A percentile compares a stretch with the other conserved stretches of the same genome.
These are phyloP conservation scores for Rhizophora mangle DNA, from an alignment of 345 rosid genomes.

Conservation along the genomic window DNA sequence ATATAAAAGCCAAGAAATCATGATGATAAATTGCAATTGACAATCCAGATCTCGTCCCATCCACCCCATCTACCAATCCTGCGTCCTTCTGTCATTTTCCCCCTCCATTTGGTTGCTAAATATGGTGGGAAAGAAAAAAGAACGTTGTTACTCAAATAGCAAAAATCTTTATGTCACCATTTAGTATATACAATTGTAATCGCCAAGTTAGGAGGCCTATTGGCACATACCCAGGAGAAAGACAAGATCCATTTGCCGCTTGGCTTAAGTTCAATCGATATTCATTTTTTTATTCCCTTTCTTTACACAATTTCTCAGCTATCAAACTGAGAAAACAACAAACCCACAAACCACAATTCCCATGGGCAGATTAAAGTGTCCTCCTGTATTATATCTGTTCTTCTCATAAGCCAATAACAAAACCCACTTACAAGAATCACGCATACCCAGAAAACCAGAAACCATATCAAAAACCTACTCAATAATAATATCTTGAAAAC, in stretches of 20 bases:
- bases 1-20: too few relatives aligned
- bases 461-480: not conserved
- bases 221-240: not conserved
- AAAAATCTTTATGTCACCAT: too few relatives aligned
- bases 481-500: not conserved
- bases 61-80: too few relatives aligned
- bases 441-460: not conserved
- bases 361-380: too few relatives aligned
- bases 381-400: not conserved
- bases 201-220: too few relatives aligned
- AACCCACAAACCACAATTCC: not conserved
- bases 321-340: not conserved
- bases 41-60: too few relatives aligned
- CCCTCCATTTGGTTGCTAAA: too few relatives aligned
- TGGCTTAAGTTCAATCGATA: conserved; percentile 2
- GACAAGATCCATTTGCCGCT: not conserved
- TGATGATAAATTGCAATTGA: too few relatives aligned
- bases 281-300: not conserved
- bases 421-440: conserved; percentile 6
- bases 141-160: too few relatives aligned
- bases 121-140: too few relatives aligned
- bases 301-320: not conserved
- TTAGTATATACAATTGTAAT: too few relatives aligned
- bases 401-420: conserved; percentile 7
- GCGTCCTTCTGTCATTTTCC: too few relatives aligned